Base-by-base conservation (phyloP, 73 alveolate species). In the Paramecium bursaria region DNA sequence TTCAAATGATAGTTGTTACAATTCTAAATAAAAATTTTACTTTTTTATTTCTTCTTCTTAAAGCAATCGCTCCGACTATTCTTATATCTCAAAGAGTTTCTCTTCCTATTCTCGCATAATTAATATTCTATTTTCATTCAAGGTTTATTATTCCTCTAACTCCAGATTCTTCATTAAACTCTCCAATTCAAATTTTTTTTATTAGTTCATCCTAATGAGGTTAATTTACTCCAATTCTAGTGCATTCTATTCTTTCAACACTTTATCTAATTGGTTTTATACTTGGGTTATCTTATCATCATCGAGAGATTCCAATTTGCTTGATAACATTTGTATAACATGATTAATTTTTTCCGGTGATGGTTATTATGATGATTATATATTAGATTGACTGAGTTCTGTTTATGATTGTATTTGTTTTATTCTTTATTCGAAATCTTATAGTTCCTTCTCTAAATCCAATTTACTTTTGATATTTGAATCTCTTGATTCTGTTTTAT, bases 401-500 rank as follows among this genome's bases (percentile, higher is more conserved):
- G 49, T 19, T 22, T 23, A 26, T 54, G 49, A 60, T 60, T 60
- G 0, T 31, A 42, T 60, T 60, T 60, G n/a, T 27, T 17, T 14
- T 53, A 60, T 60, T 60, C 53, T 60, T 35, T 25, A 14, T 33
- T 60, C 79, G 17, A 60, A 60, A 11, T 60, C 79, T 3, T 60
- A 19, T 26, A 60, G 17, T 30, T 60, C 79, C 15, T 25, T 60
- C 23, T 60, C 79, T 17, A 60, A 60, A 31, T 60, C 79, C 35
- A n/a, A 30, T 29, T 60, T 60, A 10, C 79, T 60, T 60, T 60
- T 60, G 29, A 54, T 22, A 54, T 54, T 22, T 4, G 79, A 60
- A 60, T 60, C 79, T 33, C 79, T 27, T 13, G 79, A 60, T n/a
- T n/a, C n/a, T n/a, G n/a, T n/a, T n/a, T n/a, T n/a, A 27, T 14